Base-by-base conservation (phyloP, 169 alveolate genomes). In the Fabrea salina region DNA sequence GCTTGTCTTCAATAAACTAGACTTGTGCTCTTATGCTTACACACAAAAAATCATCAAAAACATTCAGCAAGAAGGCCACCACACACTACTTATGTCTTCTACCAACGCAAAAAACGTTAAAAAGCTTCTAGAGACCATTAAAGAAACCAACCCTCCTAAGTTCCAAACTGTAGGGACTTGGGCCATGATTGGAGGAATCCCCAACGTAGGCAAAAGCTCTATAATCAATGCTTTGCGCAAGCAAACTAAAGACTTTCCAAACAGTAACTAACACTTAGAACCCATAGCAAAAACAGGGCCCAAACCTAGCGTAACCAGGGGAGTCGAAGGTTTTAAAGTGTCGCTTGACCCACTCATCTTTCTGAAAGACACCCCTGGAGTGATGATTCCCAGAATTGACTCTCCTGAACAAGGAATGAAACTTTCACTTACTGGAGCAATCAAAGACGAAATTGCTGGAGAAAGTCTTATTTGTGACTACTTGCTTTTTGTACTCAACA, bases 161-260 rank as follows among this genome's bases (percentile, higher is more conserved):
- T 94, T 91, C 82, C 71, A 78, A 67, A 90, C 95, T 25, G 89
- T 94, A 5, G 97, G 97, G 19, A 83, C 80, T 35, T 90, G 96
- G 93, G 22, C 88, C 61, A 82, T 92, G 89, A 83, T 92, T 33
- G 92, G 93, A 33, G 97, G 97, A n/a, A 83, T 92, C 56, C 97
- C 97, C 1, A 94, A 94, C 79, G 95, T 93, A 16, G 97, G 97
- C 0, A 94, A 94, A 74, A 92, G 96, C 7, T 91, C 96, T 2
- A 72, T 94, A 40, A 85, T 94, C 11, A 94, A 94, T 75, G 59
- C 91, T 19, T 72, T 94, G 16, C 79, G 96, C 70, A 51, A 78
- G 44, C 75, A 77, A 32, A 89, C 94, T 1, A 90, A 82, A 27
- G 81, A 79, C 53, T 76, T 86, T 27, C 53, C 68, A 22, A 27